phyloP scores from a whole-genome alignment of 2,329 filamentous ascomycete genomes.

The Didymellaceae sp. region DNA sequence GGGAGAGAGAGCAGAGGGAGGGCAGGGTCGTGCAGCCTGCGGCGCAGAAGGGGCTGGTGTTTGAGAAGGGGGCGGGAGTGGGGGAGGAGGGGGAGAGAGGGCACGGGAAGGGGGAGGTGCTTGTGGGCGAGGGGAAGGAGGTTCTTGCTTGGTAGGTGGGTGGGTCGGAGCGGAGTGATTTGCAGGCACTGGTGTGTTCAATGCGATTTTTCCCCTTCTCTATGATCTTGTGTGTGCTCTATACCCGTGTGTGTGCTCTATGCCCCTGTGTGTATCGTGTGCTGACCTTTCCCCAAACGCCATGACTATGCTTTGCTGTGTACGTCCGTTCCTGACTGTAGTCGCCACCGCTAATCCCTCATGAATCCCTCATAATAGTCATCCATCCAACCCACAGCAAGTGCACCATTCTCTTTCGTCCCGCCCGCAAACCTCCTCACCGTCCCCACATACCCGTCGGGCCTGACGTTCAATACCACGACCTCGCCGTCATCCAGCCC shows the following conservation, averaged over 20 bases:
- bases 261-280: neutral
- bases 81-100: constrained; percentile 21
- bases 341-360: constrained; percentile 33
- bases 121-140: constrained; percentile 19
- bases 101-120: neutral
- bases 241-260: neutral
- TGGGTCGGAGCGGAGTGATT: neutral
- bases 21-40: constrained; percentile 29
- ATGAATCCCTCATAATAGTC: constrained; percentile 59
- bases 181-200: no score
- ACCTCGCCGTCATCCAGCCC: constrained; percentile 63
- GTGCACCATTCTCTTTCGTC: constrained; percentile 36
- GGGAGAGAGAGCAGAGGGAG: constrained; percentile 23
- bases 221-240: neutral
- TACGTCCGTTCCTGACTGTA: no score
- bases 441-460: constrained; percentile 77
- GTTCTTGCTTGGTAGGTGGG: constrained; percentile 26
- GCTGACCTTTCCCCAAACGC: no score
- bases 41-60: constrained; percentile 57
- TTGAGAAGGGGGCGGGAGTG: constrained; percentile 47
- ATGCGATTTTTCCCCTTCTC: no score
- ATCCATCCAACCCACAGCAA: constrained; percentile 56
- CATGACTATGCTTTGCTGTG: no score
- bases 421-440: constrained; percentile 54
- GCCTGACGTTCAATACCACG: constrained; percentile 71